A percentile compares a stretch with the other conserved stretches of the same genome.
phyloP scores from a whole-genome alignment of 2,329 filamentous ascomycete genomes.

The Neonectria hederae region DNA sequence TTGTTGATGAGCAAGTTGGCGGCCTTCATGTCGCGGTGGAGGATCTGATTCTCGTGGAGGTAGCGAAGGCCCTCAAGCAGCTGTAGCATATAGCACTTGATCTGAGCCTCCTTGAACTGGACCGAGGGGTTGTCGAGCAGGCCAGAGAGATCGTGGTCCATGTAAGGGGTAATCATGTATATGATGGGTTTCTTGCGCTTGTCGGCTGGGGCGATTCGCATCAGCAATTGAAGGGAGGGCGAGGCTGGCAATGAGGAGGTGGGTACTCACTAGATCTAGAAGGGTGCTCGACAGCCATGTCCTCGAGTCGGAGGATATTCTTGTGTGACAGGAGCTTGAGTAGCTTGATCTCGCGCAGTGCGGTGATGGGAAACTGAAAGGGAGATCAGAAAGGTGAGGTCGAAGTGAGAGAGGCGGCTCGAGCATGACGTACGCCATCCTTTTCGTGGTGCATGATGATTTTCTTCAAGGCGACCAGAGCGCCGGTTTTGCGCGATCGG shows the following conservation, averaged over 20 bases:
- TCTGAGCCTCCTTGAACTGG: conserved; percentile 85
- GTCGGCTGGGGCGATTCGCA: conserved; percentile 62
- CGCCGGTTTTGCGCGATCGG: conserved; percentile 76
- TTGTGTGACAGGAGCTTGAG: conserved; percentile 92
- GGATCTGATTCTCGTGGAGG: conserved; percentile 86
- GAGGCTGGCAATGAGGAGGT: background rate
- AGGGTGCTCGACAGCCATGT: conserved; percentile 92
- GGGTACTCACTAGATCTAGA: conserved; percentile 64
- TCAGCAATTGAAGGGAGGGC: conserved; percentile 18
- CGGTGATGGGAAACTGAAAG: conserved; percentile 92
- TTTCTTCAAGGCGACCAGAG: conserved; percentile 91
- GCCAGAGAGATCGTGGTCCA: conserved; percentile 98
- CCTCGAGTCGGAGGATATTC: conserved; percentile 87
- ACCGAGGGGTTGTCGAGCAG: conserved; percentile 95
- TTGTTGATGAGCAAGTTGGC: conserved; percentile 98
- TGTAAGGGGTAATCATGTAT: conserved; percentile 99
- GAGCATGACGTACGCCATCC: conserved; percentile 74
- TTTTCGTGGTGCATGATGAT: conserved; percentile 99
- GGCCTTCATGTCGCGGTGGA: conserved; percentile 99
- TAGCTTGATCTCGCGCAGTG: conserved; percentile 95
- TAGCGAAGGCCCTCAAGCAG: conserved; percentile 90
- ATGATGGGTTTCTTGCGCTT: conserved; percentile 86
- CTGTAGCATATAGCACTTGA: conserved; percentile 98
- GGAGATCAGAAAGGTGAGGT: conserved; percentile 20
- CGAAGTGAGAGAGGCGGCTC: conserved; percentile 1